A percentile compares a stretch with the other conserved stretches of the same genome.
Conservation (phyloP, 1,139 yeast genomes). For the Nakaseomyces bracarensis region DNA sequence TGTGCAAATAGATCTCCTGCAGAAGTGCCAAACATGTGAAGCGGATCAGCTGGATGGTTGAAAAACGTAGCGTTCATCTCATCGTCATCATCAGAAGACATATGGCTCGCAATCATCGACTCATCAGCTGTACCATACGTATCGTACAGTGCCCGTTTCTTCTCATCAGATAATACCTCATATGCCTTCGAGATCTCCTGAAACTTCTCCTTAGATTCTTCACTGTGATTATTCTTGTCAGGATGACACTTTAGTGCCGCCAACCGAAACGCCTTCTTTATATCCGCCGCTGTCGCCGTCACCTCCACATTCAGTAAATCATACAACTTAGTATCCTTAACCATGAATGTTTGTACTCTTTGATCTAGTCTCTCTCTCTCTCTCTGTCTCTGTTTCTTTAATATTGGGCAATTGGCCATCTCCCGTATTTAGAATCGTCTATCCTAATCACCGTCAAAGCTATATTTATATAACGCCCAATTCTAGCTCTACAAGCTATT, state of each 20-base stretch:
- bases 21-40: slow-evolving; percentile 5
- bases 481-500: no score
- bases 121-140: slow-evolving; percentile 47
- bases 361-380: no score
- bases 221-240: slow-evolving; percentile 48
- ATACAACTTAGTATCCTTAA: slow-evolving; percentile 18
- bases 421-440: no score
- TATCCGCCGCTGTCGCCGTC: slow-evolving; percentile 36
- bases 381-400: background rate
- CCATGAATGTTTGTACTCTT: slow-evolving; percentile 15
- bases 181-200: slow-evolving; percentile 55
- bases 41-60: background rate
- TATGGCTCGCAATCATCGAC: slow-evolving; percentile 15
- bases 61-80: background rate
- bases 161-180: slow-evolving; percentile 46
- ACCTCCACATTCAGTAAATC: slow-evolving; percentile 31
- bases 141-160: slow-evolving; percentile 50
- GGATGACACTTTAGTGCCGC: slow-evolving; percentile 60
- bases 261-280: slow-evolving; percentile 55
- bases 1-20: slow-evolving; percentile 35
- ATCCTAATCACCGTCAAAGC: no score
- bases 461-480: no score
- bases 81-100: slow-evolving; percentile 5
- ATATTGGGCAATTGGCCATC: no score
- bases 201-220: slow-evolving; percentile 49